Evolutionary conservation across 352 stramenopile genomes (phyloP).

Genomic region (Phytophthora agathidicida): DNA sequence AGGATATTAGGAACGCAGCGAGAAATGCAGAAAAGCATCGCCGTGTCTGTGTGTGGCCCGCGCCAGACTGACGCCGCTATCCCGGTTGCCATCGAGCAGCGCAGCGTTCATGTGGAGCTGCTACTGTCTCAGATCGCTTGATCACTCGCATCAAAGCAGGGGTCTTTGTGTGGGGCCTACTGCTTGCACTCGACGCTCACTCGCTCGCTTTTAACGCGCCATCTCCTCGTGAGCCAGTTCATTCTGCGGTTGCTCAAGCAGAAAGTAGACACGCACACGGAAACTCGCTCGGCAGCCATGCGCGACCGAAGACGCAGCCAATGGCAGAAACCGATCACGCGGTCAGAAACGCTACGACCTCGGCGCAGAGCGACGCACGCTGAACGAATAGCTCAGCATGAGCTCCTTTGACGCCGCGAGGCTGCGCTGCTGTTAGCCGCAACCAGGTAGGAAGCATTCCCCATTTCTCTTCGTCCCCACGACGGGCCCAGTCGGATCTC

Average conservation of each 20-base stretch:
- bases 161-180: not conserved
- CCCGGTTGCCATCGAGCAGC: no score
- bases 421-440: not conserved
- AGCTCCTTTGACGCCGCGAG: conserved; percentile 12
- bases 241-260: no score
- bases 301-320: conserved; percentile 10
- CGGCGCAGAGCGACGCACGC: conserved; percentile 7
- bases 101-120: no score
- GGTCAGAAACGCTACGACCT: conserved; percentile 12
- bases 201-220: conserved; percentile 26
- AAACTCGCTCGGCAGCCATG: no score
- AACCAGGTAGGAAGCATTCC: no score
- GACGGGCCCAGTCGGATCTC: no score
- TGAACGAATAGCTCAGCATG: conserved; percentile 21
- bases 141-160: no score
- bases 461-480: conserved; percentile 7
- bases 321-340: conserved; percentile 7
- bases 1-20: no score
- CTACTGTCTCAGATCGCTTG: not conserved
- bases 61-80: no score
- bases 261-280: conserved; percentile 21
- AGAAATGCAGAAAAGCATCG: no score
- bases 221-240: conserved; percentile 9
- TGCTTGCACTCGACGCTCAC: not conserved
- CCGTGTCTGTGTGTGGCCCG: no score